Evolutionary conservation across 768 basidiomycete genomes (phyloP), one percentile per base, ranked within the genome.

Genomic region (Kwoniella shandongensis): DNA sequence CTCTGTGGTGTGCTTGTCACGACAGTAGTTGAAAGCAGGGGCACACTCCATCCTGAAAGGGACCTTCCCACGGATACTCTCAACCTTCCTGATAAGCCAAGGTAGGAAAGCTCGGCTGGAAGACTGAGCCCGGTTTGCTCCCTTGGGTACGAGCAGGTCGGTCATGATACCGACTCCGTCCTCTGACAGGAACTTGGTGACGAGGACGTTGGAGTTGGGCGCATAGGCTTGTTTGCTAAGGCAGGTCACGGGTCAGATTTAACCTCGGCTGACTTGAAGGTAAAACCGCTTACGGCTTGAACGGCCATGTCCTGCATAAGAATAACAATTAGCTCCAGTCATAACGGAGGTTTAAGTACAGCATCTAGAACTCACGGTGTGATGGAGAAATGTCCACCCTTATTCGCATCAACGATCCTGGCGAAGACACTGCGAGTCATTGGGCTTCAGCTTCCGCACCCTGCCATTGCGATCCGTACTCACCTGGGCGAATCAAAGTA

Each of bases 21-120:
- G 82, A 0, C 91, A 92, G 67, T 99, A 99, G 76, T 96, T 87
- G 84, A 99, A 99, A 0, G 92, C 94, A 0, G 94, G 94, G 0
- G 90, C 91, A 67, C 90, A 92, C 78, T 98, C 89, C 76, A 97
- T 82, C 55, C 84, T 81, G 51, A 94, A 80, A 0, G 89, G 86
- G 29, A 96, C 79, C 6, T 73, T 81, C 0, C 94, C 94, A 17
- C 94, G 87, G 63, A 97, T 84, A 57, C 89, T 87, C 80, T 88
- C 75, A 4, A 62, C 67, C 39, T 67, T 70, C 30, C 76, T 51
- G 49, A 74, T 69, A 42, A 78, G 51, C 73, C 77, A 78, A 4
- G 74, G 72, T 32, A 59, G 57, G 48, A 46, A 54, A 22, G 42
- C 47, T 39, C 45, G 27, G 25, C 63, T 61, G 23, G 59, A 59